A percentile compares a stretch with the other conserved stretches of the same genome.
Conservation (phyloP, 2,329 filamentous ascomycete species). For the Diaporthe ilicicola region DNA sequence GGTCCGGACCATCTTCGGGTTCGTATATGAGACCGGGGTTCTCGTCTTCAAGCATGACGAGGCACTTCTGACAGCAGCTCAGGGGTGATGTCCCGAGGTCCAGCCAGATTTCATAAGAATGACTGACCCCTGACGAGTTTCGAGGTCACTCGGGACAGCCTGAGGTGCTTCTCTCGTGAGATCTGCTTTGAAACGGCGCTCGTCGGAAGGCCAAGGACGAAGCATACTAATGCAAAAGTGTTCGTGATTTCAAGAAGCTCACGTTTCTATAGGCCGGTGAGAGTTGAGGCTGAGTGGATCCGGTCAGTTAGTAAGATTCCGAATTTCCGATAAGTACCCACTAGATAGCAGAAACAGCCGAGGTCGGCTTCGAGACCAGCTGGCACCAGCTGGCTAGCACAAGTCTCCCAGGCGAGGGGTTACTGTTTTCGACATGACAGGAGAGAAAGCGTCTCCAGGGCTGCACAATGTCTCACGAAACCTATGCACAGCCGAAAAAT, state of each 20-base stretch:
- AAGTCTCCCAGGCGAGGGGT: too few species aligned
- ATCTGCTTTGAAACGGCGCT: neutral
- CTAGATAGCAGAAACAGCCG: too few species aligned
- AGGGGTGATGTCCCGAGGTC: neutral
- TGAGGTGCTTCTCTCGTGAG: neutral
- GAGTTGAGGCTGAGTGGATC: neutral
- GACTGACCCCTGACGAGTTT: neutral
- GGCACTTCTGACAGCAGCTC: neutral
- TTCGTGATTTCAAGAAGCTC: neutral
- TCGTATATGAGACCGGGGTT: constrained; percentile 31
- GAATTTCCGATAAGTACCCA: too few species aligned
- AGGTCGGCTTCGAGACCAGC: neutral
- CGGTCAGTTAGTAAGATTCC: neutral
- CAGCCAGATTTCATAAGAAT: neutral
- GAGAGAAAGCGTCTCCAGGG: too few species aligned
- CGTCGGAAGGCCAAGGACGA: neutral
- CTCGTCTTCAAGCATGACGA: constrained; percentile 19
- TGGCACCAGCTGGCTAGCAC: constrained; percentile 10
- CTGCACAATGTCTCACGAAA: too few species aligned
- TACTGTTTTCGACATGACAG: neutral
- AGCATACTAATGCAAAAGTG: neutral
- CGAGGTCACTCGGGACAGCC: too few species aligned
- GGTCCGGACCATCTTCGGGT: constrained; percentile 27
- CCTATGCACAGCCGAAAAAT: too few species aligned
- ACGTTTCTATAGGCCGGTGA: neutral